These are phyloP conservation scores for Apiotrichum gracile DNA, from an alignment of 1,284 basidiomycete genomes.

Conservation along the genomic window DNA sequence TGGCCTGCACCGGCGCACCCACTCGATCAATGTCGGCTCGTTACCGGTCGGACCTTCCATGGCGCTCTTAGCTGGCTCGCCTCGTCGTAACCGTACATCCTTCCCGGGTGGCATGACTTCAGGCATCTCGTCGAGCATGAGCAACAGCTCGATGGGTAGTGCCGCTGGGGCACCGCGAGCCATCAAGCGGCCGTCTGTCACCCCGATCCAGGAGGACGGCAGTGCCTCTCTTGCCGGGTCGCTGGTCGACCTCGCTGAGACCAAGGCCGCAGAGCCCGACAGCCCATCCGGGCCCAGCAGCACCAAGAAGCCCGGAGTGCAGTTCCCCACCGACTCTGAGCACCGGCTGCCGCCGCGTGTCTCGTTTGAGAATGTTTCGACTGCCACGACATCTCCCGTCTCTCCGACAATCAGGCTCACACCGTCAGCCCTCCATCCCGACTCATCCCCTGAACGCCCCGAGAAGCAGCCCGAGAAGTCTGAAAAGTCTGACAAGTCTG, in stretches of 20 bases:
- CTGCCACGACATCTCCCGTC: not conserved
- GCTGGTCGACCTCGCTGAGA: not conserved
- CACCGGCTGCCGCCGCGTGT: not conserved
- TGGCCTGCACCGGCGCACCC: not conserved
- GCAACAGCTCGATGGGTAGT: not conserved
- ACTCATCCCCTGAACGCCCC: not conserved
- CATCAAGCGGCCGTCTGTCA: not conserved
- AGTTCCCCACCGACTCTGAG: not conserved
- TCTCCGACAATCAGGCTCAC: not conserved
- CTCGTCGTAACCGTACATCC: not conserved
- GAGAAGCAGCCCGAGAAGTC: not conserved
- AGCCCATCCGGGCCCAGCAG: not conserved
- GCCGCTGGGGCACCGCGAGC: not conserved
- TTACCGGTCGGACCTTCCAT: slow-evolving; percentile 7
- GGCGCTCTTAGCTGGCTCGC: slow-evolving; percentile 6
- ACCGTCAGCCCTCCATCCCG: not conserved
- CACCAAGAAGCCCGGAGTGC: not conserved
- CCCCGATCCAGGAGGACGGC: not conserved
- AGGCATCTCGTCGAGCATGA: slow-evolving; percentile 3
- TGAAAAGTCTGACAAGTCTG: not conserved
- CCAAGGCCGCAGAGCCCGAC: not conserved
- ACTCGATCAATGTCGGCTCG: slow-evolving; percentile 6
- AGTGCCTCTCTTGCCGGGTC: not conserved
- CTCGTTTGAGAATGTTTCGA: not conserved
- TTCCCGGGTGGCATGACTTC: not conserved